phyloP scores from a whole-genome alignment of 2,329 filamentous ascomycete species.

The Trichoderma sp. region DNA sequence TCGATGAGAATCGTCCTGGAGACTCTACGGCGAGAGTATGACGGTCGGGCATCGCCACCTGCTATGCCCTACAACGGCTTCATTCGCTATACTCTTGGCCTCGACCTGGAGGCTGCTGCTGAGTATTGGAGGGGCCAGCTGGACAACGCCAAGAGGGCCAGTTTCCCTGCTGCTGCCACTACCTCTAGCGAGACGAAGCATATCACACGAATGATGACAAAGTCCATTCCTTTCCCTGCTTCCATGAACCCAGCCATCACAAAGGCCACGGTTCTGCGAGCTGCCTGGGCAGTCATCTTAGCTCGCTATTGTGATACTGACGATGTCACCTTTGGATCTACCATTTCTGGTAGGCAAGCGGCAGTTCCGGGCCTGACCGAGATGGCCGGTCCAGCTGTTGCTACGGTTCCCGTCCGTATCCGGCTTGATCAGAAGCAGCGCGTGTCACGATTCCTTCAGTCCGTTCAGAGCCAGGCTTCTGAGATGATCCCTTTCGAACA shows the following conservation, averaged over 20 bases:
- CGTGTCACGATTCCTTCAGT: slow-evolving; percentile 28
- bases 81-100: slow-evolving; percentile 16
- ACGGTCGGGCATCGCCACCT: background rate
- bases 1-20: slow-evolving; percentile 31
- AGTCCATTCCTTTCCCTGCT: slow-evolving; percentile 14
- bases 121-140: slow-evolving; percentile 30
- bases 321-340: slow-evolving; percentile 27
- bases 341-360: slow-evolving; percentile 31
- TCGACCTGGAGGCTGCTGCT: slow-evolving; percentile 22
- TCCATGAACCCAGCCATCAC: slow-evolving; percentile 27
- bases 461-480: slow-evolving; percentile 30
- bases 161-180: slow-evolving; percentile 24
- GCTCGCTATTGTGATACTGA: slow-evolving; percentile 24
- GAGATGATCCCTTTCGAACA: slow-evolving; percentile 26
- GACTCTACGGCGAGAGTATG: slow-evolving; percentile 25
- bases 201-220: slow-evolving; percentile 20
- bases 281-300: slow-evolving; percentile 36
- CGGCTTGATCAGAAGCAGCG: slow-evolving; percentile 27
- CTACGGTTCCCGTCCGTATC: slow-evolving; percentile 31
- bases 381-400: slow-evolving; percentile 31
- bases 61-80: slow-evolving; percentile 13
- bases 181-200: slow-evolving; percentile 1
- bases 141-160: slow-evolving; percentile 16
- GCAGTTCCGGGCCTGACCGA: slow-evolving; percentile 25
- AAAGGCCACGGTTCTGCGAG: slow-evolving; percentile 33